These are phyloP conservation scores for Ophiostoma montium DNA, from an alignment of 2,329 filamentous ascomycete genomes.

Conservation along the genomic window DNA sequence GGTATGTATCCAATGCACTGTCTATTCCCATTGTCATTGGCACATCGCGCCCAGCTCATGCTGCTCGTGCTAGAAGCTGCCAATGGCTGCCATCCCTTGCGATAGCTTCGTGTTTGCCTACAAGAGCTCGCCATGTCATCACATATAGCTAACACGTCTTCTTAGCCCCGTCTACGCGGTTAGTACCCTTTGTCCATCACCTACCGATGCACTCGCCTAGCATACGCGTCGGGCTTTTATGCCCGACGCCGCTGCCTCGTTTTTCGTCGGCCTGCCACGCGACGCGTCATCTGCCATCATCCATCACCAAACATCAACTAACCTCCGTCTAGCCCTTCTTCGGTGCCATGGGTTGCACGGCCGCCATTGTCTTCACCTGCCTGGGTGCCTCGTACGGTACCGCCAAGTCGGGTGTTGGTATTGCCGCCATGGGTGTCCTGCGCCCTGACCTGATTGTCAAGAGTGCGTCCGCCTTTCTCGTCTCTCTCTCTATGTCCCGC, in stretches of 20 bases:
- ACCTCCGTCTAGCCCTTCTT: conserved; percentile 58
- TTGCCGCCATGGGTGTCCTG: conserved; percentile 95
- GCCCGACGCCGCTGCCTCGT: neutral
- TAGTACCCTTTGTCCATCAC: conserved; percentile 32
- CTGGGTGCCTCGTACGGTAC: conserved; percentile 88
- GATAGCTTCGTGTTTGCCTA: conserved; percentile 1
- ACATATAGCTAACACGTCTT: conserved; percentile 11
- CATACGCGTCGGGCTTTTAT: neutral
- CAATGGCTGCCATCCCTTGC: neutral
- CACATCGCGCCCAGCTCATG: neutral
- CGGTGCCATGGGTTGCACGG: conserved; percentile 89
- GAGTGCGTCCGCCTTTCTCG: conserved; percentile 48
- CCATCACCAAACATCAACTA: neutral
- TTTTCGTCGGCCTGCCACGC: neutral
- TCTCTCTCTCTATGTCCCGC: neutral
- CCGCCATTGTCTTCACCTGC: conserved; percentile 37
- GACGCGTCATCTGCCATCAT: conserved; percentile 1
- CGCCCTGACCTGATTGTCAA: conserved; percentile 97
- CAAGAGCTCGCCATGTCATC: neutral
- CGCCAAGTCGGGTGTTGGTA: conserved; percentile 97
- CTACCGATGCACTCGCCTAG: neutral
- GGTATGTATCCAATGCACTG: conserved; percentile 5
- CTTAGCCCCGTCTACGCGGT: conserved; percentile 94
- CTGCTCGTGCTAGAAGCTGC: neutral
- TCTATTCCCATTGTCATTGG: neutral